phyloP scores from a whole-genome alignment of 2,329 filamentous ascomycete genomes.

The Aspergillus japonicus region DNA sequence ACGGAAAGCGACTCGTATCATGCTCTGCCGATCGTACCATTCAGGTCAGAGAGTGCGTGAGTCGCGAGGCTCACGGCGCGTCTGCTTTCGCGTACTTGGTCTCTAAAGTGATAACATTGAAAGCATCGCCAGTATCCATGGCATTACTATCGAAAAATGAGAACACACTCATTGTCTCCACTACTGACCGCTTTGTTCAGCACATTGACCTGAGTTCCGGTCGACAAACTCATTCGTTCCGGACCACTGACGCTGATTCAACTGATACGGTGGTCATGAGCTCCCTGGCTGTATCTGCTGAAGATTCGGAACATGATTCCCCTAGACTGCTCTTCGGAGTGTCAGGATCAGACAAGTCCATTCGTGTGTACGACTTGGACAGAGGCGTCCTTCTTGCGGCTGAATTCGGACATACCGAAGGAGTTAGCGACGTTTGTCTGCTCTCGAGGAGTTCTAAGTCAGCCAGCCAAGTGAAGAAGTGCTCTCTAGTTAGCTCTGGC shows the following conservation, averaged over 20 bases:
- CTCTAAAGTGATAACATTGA: slow-evolving; percentile 73
- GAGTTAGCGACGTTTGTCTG: slow-evolving; percentile 80
- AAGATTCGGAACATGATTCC: slow-evolving; percentile 53
- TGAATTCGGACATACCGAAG: slow-evolving; percentile 94
- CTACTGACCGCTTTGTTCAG: slow-evolving; percentile 61
- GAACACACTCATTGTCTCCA: slow-evolving; percentile 58
- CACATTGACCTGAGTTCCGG: slow-evolving; percentile 65
- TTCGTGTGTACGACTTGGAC: slow-evolving; percentile 80
- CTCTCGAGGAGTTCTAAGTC: slow-evolving; percentile 48
- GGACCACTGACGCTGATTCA: slow-evolving; percentile 75
- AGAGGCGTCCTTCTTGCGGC: slow-evolving; percentile 75
- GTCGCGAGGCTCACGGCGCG: slow-evolving; percentile 55
- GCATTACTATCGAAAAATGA: slow-evolving; percentile 63
- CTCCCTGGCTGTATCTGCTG: slow-evolving; percentile 62
- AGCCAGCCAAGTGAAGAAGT: slow-evolving; percentile 46
- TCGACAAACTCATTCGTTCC: slow-evolving; percentile 70
- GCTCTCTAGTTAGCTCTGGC: slow-evolving; percentile 67
- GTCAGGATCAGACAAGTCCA: slow-evolving; percentile 93
- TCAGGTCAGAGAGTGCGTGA: slow-evolving; percentile 75
- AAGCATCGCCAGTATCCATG: slow-evolving; percentile 85
- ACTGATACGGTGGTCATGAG: slow-evolving; percentile 81
- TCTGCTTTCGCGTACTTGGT: slow-evolving; percentile 74
- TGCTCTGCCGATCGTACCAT: slow-evolving; percentile 86
- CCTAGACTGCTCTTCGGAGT: slow-evolving; percentile 75
- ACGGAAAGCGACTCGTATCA: slow-evolving; percentile 72